These are phyloP conservation scores for Gautieria morchelliformis DNA, from an alignment of 768 basidiomycete genomes.

Conservation along the genomic window DNA sequence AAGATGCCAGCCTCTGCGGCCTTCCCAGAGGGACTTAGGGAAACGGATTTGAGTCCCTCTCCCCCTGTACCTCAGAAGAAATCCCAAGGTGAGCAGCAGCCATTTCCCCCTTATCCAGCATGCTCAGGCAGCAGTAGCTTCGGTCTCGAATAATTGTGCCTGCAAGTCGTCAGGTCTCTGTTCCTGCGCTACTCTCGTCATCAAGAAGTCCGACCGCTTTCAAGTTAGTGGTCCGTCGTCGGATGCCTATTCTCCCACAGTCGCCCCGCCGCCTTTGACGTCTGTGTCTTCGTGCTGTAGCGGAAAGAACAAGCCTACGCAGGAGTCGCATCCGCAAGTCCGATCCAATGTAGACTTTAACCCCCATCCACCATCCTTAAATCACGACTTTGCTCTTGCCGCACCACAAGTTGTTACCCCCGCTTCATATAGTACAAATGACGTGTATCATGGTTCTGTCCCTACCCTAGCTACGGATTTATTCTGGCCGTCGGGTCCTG, in stretches of 20 bases:
- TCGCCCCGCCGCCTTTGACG: neutral
- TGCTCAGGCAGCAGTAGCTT: neutral
- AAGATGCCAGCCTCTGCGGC: constrained; percentile 7
- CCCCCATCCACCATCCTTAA: neutral
- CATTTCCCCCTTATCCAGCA: neutral
- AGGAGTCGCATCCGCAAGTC: neutral
- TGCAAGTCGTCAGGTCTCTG: neutral
- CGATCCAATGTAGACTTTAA: neutral
- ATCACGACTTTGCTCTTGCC: neutral
- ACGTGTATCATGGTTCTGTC: neutral
- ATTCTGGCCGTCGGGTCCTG: neutral
- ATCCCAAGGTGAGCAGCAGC: neutral
- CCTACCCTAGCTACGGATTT: neutral
- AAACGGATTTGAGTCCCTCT: constrained; percentile 15
- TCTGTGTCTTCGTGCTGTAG: constrained; percentile 7
- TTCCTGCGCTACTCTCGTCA: constrained; percentile 2
- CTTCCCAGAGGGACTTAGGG: constrained; percentile 13
- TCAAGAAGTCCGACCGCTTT: neutral
- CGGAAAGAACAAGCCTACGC: neutral
- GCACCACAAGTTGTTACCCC: neutral
- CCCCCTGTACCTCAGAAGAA: constrained; percentile 16
- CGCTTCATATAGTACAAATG: neutral
- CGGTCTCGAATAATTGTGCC: neutral
- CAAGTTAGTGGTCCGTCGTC: neutral
- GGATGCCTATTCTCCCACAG: neutral